Evolutionary conservation across 352 stramenopile genomes (phyloP).

Genomic region (Phytophthora citricola): DNA sequence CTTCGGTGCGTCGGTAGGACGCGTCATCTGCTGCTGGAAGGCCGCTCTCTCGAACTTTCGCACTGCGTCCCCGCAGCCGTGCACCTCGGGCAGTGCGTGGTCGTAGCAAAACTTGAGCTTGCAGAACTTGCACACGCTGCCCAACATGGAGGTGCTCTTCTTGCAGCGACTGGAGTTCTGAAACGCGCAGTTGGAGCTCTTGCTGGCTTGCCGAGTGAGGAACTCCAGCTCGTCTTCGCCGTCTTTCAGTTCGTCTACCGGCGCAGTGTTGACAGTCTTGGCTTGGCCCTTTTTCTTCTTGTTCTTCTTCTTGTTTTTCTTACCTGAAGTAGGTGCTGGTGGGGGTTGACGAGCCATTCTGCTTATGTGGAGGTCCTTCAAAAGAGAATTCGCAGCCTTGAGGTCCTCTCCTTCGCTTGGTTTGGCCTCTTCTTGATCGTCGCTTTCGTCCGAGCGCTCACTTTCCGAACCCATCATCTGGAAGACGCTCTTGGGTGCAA

Average conservation of each 20-base stretch:
- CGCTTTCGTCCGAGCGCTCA: slow-evolving; percentile 39
- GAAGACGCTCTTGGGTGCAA: slow-evolving; percentile 46
- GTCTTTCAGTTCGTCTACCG: slow-evolving; percentile 43
- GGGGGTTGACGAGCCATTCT: slow-evolving; percentile 57
- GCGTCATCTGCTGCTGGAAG: slow-evolving; percentile 53
- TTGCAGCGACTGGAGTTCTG: slow-evolving; percentile 54
- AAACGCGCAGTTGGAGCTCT: slow-evolving; percentile 63
- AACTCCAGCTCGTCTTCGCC: slow-evolving; percentile 79
- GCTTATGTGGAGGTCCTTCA: slow-evolving; percentile 72
- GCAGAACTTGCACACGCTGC: slow-evolving; percentile 83
- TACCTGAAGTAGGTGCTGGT: slow-evolving; percentile 22
- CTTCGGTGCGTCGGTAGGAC: slow-evolving; percentile 13
- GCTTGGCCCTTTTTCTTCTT: slow-evolving; percentile 56
- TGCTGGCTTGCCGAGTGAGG: slow-evolving; percentile 64
- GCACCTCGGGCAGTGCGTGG: slow-evolving; percentile 75
- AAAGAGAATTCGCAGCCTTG: slow-evolving; percentile 43
- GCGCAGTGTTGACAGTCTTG: slow-evolving; percentile 28
- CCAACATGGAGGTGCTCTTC: slow-evolving; percentile 66
- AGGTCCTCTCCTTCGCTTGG: slow-evolving; percentile 22
- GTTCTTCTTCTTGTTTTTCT: slow-evolving; percentile 59
- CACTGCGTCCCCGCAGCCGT: slow-evolving; percentile 79
- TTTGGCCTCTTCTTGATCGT: slow-evolving; percentile 13
- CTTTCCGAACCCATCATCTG: slow-evolving; percentile 48
- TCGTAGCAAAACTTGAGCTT: slow-evolving; percentile 89
- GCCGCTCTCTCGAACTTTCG: slow-evolving; percentile 60